Evolutionary conservation across 2,329 filamentous ascomycete species (phyloP), one percentile per base, ranked within the genome.

Genomic region (Penicillium freii): DNA sequence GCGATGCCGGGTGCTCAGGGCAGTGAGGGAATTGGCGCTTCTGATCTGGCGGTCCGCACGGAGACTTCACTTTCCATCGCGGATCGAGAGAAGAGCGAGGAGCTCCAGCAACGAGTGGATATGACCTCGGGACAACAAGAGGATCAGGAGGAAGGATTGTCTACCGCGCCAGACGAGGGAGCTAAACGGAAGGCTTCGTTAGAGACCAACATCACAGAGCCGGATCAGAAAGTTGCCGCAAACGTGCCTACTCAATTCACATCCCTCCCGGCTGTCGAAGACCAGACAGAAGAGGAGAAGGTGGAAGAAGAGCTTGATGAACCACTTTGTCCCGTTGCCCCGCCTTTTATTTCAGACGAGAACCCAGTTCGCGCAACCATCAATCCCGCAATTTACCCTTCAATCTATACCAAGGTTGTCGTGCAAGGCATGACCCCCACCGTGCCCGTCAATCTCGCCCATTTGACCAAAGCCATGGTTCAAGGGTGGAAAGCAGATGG

Each of bases 401-500:
- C 88, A 46, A 90, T 97, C 56, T 97, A 96, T 78, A 88, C 89
- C 70, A 96, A 96, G 75, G 88, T 96, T 50, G 87, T 97, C 42
- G 73, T 92, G 0, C 87, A 93, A 68, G 84, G 82, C 38, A 83
- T 94, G 62, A 90, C 91, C 3, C 93, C 93, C 0, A 88, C 89
- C 1, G 90, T 95, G 17, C 93, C 93, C 4, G 89, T 97, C 69
- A 97, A 96, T 66, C 83, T 97, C 0, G 78, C 82, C 31, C 91
- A 96, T 66, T 87, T 97, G 78, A 85, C 90, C 23, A 83, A 86
- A 10, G 86, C 90, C 13, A 89, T 93, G 63, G 92, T 97, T 0
- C 82, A 88, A 29, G 93, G 93, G 43, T 97, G 93, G 93, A 96
- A 95, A 74, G 83, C 90, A 40, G 91, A 94, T 67, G 92, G 92